Evolutionary conservation across 306 rosid species (phyloP).

Genomic region (Casuarina cunninghamiana): DNA sequence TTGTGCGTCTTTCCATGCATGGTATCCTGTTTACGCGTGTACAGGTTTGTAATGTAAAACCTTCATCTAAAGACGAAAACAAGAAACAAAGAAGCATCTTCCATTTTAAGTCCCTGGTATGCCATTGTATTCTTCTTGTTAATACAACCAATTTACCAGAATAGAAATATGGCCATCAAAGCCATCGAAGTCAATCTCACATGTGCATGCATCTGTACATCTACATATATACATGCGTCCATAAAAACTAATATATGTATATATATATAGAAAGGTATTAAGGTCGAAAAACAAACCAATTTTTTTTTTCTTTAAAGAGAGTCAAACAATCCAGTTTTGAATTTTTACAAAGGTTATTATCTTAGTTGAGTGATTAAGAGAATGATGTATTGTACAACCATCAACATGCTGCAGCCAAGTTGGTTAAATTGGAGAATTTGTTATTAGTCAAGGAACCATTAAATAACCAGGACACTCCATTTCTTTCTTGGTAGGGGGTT

Average conservation of each 20-base stretch:
- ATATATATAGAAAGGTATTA: too few species aligned
- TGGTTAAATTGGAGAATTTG: not conserved
- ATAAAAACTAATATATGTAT: too few species aligned
- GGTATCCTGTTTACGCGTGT: not conserved
- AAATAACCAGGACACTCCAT: not conserved
- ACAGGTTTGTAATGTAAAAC: not conserved
- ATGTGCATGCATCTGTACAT: too few species aligned
- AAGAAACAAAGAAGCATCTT: not conserved
- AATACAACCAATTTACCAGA: not conserved
- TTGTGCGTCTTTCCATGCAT: not conserved
- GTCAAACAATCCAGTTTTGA: not conserved
- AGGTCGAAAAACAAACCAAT: too few species aligned
- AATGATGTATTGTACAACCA: not conserved
- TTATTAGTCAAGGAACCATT: too few species aligned
- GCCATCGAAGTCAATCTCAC: not conserved
- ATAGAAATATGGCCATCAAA: not conserved
- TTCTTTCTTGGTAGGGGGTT: not conserved
- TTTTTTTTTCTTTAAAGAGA: not conserved
- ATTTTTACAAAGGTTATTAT: too few species aligned
- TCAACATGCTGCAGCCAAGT: not conserved
- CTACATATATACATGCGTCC: too few species aligned
- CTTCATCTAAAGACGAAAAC: not conserved
- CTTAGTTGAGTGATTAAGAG: not conserved
- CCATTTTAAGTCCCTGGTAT: not conserved
- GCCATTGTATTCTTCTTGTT: not conserved